These are phyloP conservation scores for Pyronema omphalodes DNA, from an alignment of 495 filamentous ascomycete species.

Conservation along the genomic window DNA sequence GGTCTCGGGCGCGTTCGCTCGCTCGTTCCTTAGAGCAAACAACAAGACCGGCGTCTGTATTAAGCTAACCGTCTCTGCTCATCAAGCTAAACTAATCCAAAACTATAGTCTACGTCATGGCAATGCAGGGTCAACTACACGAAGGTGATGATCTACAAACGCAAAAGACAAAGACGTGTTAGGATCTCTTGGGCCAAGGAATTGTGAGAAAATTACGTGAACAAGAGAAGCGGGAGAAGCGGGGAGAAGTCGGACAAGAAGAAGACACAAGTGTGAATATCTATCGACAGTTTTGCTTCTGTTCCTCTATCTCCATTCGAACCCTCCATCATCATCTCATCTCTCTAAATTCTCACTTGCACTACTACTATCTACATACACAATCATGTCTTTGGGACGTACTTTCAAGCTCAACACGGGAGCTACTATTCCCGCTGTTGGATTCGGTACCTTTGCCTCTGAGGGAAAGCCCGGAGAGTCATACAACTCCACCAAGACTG, in stretches of 20 bases:
- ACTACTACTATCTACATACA: not conserved
- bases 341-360: no score
- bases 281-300: not conserved
- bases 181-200: not conserved
- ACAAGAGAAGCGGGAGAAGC: not conserved
- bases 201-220: not conserved
- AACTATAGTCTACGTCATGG: not conserved
- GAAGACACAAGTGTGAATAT: not conserved
- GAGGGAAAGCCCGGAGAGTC: constrained; percentile 42
- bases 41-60: no score
- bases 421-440: constrained; percentile 41
- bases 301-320: no score
- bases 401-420: constrained; percentile 44
- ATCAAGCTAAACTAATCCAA: not conserved
- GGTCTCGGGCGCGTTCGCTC: no score
- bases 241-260: not conserved
- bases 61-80: no score
- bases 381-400: constrained; percentile 26
- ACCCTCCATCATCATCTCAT: no score
- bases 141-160: not conserved
- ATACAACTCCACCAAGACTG: constrained; percentile 36
- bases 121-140: not conserved
- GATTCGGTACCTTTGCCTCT: constrained; percentile 48
- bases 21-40: no score
- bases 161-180: not conserved